Base-by-base conservation (phyloP, 2,329 filamentous ascomycete species). In the Emergomyces orientalis region DNA sequence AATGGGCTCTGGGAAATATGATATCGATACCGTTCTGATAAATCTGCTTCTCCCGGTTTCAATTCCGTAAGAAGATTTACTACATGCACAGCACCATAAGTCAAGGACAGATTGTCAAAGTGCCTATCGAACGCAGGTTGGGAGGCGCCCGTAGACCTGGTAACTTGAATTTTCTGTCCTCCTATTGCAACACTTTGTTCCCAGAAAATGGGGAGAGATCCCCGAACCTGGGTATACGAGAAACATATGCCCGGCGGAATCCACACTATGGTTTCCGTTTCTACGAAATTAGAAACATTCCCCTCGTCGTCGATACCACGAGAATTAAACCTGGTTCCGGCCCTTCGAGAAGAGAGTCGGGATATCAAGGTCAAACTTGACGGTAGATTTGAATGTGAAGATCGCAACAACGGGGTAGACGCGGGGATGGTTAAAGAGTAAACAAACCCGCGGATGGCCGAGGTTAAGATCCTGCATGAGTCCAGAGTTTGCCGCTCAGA, bases 231-330 rank as follows among this genome's bases (percentile, higher is more conserved):
- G 1, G 88, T 90, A 74, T 97, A 99, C 0, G 94, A 97, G 73
- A 97, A 97, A 62, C 91, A 86, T 7, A 91, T 84, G 0, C 80
- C 81, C 0, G 86, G 84, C 0, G 89, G 89, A 68, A 88, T 88
- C 88, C 90, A 96, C 71, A 95, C 92, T 49, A 93, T 86, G 0
- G 91, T 96, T 76, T 99, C 94, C 0, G 91, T 94, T 76, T 99
- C 94, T n/a, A 97, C 94, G 75, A 96, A 99, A 75, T 99, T 99
- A 65, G 94, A 92, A 34, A 97, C 94, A 70, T 97, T 91, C 17
- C 94, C 94, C 71, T 97, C 91, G 73, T 99, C 94, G 71, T 99
- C 94, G 67, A 99, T 96, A 47, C 94, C 94, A 68, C 94, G 84
- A n/a, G 93, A 88, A 74, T 97, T 97, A 81, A 97, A 99, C 49